A percentile compares a stretch with the other conserved stretches of the same genome.
phyloP scores from a whole-genome alignment of 257 asterid genomes.

The Agastache rugosa region DNA sequence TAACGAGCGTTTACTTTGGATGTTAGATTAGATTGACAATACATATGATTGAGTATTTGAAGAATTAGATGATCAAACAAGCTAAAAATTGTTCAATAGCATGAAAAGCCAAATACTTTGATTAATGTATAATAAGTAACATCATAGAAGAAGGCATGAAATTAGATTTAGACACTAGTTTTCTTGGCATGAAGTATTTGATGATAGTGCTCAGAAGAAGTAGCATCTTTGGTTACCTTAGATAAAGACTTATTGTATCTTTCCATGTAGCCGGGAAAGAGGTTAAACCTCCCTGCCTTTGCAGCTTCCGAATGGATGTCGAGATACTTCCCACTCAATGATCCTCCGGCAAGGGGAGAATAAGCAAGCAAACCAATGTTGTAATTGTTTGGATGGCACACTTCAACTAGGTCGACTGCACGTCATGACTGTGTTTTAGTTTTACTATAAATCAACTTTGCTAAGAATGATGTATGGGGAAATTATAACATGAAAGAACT shows the following conservation, averaged over 20 bases:
- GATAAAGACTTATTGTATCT: conserved; percentile 78
- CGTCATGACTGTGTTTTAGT: conserved; percentile 5
- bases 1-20: neutral
- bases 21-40: neutral
- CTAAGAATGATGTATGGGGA: conserved; percentile 1
- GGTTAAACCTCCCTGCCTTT: conserved; percentile 71
- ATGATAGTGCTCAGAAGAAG: neutral
- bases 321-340: conserved; percentile 82
- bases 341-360: conserved; percentile 90
- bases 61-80: neutral
- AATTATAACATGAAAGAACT: conserved; percentile 2
- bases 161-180: conserved; percentile 1
- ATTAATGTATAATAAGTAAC: neutral
- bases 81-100: neutral
- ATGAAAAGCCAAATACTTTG: neutral
- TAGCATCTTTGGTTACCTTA: conserved; percentile 50
- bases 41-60: neutral
- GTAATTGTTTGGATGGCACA: conserved; percentile 87
- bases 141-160: conserved; percentile 8
- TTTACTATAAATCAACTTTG: neutral
- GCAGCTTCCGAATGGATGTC: conserved; percentile 77
- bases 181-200: neutral
- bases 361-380: conserved; percentile 89
- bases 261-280: conserved; percentile 92
- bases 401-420: conserved; percentile 92